Conservation (phyloP, 192 early-diverging fungal species). For the Ambispora gerdemannii region DNA sequence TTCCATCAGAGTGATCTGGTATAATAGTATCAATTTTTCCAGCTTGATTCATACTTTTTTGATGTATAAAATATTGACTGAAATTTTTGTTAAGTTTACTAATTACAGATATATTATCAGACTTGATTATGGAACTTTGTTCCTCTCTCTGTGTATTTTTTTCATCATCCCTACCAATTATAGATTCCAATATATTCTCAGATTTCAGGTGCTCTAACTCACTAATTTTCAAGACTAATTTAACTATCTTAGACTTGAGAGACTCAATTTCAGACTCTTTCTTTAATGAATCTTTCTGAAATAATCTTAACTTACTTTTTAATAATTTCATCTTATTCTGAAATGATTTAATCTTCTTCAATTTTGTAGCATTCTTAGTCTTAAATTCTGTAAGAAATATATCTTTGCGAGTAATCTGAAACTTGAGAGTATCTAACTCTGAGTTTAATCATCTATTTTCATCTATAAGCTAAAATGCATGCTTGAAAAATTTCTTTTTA, state of each 20-base stretch:
- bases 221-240: background rate
- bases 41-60: background rate
- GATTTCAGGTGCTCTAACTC: background rate
- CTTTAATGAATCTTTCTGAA: slow-evolving; percentile 9
- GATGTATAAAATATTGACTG: background rate
- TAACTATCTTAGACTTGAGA: background rate
- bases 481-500: background rate
- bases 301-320: slow-evolving; percentile 19
- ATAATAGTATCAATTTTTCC: background rate
- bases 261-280: background rate
- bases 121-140: background rate
- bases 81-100: background rate
- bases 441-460: background rate
- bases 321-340: slow-evolving; percentile 22
- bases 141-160: background rate
- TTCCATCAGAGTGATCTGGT: no score
- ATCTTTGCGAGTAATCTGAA: slow-evolving; percentile 1
- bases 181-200: no score
- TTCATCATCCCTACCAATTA: background rate
- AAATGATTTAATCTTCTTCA: slow-evolving; percentile 5
- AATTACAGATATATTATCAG: background rate
- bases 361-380: background rate
- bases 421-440: background rate
- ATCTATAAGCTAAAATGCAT: slow-evolving; percentile 1
- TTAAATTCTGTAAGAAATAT: slow-evolving; percentile 12